Conservation (phyloP, 805 yeast species). For the Starmerella vaccinii region DNA sequence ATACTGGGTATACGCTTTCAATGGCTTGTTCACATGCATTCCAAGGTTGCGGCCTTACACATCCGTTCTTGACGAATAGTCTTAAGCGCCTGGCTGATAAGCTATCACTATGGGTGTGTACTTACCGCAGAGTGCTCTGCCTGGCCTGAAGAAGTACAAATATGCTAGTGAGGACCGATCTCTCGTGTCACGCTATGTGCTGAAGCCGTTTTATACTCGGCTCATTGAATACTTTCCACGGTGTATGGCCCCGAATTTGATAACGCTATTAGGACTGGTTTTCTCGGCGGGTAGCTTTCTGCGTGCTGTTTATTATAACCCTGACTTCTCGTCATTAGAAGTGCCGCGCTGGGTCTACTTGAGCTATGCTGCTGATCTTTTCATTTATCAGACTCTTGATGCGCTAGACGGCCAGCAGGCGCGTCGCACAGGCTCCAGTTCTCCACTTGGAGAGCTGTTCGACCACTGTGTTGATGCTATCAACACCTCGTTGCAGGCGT, state of each 20-base stretch:
- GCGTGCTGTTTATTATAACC: conserved; percentile 63
- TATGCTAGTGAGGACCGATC: conserved; percentile 66
- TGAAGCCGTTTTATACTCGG: conserved; percentile 73
- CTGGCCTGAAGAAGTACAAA: conserved; percentile 27
- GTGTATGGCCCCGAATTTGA: conserved; percentile 77
- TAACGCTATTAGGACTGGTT: conserved; percentile 67
- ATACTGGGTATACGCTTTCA: too few relatives aligned
- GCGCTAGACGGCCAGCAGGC: conserved; percentile 96
- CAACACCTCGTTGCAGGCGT: conserved; percentile 69
- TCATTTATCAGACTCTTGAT: conserved; percentile 88
- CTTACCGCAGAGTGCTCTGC: conserved; percentile 24
- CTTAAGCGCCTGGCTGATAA: too few relatives aligned
- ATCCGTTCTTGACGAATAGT: neutral
- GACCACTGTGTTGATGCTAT: conserved; percentile 75
- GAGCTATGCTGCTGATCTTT: conserved; percentile 69
- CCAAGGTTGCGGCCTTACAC: neutral
- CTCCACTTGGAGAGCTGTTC: conserved; percentile 88
- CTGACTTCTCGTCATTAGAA: conserved; percentile 41
- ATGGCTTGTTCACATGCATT: neutral
- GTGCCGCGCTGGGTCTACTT: conserved; percentile 70
- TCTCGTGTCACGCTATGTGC: conserved; percentile 55
- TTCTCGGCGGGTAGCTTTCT: conserved; percentile 58
- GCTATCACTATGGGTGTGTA: conserved; percentile 26
- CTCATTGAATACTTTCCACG: conserved; percentile 68
- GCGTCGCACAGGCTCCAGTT: conserved; percentile 85